Evolutionary conservation across 2,329 filamentous ascomycete species (phyloP), one percentile per base, ranked within the genome.

Genomic region (Aspergillus vadensis): DNA sequence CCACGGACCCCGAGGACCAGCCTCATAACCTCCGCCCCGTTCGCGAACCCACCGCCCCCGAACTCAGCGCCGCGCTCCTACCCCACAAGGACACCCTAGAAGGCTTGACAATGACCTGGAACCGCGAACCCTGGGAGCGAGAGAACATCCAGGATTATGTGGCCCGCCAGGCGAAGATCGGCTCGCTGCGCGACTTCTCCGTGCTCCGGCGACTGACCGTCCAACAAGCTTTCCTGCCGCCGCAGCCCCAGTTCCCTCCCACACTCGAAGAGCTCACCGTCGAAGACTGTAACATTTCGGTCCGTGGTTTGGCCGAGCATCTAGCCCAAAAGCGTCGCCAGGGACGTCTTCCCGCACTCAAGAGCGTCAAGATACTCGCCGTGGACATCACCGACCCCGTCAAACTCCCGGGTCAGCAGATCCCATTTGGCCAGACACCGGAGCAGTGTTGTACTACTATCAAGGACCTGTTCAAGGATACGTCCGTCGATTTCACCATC

Each of bases 211-310:
- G 9, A 3, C 51, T 71, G 44, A 2, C 32, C 9, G 41, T 71
- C 17, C 58, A 61, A 25, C 66, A 71, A 15, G 58, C 59, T 6
- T 25, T 63, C n/a, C 67, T 72, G 25, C 62, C 69, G n/a, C 8
- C 44, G 12, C 61, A 66, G 23, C 69, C 70, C 17, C 36, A 63
- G 52, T 67, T 72, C 25, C 60, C 66, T 2, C 27, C 54, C 2
- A 61, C 65, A 1, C 30, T 72, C 2, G 32, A 65, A 44, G 43
- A 5, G 9, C 65, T 71, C 8, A 8, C 44, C 1, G 61, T 71
- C 44, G 60, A 61, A 8, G 64, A 71, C 59, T 69, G 67, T 61
- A 69, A 67, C 49, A 57, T 60, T 1, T 68, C 69, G 15, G 61
- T 69, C 36, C 54, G 55, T 2, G 61, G 67, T 2, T 51, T 68